Evolutionary conservation across 2,329 filamentous ascomycete genomes (phyloP), one percentile per base, ranked within the genome.

Genomic region (Harringtonia aguacate): DNA sequence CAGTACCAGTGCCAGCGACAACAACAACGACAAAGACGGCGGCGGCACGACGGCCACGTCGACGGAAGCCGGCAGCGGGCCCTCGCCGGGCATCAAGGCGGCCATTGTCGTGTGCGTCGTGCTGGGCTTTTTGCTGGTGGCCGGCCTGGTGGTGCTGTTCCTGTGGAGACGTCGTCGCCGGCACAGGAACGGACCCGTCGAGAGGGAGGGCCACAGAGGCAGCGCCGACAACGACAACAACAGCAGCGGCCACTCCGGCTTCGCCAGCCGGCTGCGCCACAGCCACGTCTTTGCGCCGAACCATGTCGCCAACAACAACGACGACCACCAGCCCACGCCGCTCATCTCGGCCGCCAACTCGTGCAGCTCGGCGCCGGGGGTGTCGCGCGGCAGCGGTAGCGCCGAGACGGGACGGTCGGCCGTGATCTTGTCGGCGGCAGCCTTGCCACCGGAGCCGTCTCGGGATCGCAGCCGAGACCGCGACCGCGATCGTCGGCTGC

Each of bases 81-180:
- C 52, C 29, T 57, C 62, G 14, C 44, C 48, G 1, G 65, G 64
- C 3, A 60, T 63, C 37, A 72, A 67, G 45, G 62, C 64, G 3
- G 68, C 70, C 28, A 66, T 75, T 39, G 65, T 59, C 4, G 50
- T 72, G 12, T 66, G 64, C 40, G 61, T 63, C 2, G 51, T 64
- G 4, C 52, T 69, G n/a, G 63, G 54, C 4, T 48, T 67, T 12
- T 46, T 67, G 14, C 53, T 62, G 3, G 44, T 72, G 4, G 42
- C 62, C 10, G 57, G 58, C 10, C 49, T 69, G 15, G 44, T 63
- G 2, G 49, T 67, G 3, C 64, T 64, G 38, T 52, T 68, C 3
- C 46, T 68, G 12, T 61, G 61, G 15, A 53, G 34, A 48, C 51
- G 17, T 42, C 50, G 47, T 35, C 31, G 35, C 21, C 13, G 20